A percentile compares a stretch with the other conserved stretches of the same genome.
phyloP scores from a whole-genome alignment of 2,329 filamentous ascomycete genomes.

The Lachnellula subtilissima region DNA sequence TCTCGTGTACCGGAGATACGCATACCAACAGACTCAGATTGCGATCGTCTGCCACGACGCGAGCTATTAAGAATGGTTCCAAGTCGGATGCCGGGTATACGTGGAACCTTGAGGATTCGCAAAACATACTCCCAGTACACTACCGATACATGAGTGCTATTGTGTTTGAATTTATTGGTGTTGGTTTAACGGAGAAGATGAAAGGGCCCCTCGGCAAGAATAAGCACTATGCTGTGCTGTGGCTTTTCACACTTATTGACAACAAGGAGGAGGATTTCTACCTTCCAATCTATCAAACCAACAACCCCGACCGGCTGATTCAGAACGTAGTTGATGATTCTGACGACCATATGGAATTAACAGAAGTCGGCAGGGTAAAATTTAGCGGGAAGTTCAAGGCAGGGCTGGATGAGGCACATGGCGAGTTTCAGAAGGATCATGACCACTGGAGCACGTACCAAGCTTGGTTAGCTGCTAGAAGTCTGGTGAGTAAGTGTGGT shows the following conservation, averaged over 20 bases:
- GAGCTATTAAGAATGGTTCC: conserved; percentile 8
- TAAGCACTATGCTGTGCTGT: conserved; percentile 16
- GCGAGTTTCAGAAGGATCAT: conserved; percentile 7
- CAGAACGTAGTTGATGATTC: conserved; percentile 13
- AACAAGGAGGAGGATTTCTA: conserved; percentile 11
- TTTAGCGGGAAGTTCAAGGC: conserved; percentile 14
- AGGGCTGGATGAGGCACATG: conserved; percentile 15
- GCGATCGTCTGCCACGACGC: conserved; percentile 9
- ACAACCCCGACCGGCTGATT: conserved; percentile 12
- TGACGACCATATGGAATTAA: conserved; percentile 13
- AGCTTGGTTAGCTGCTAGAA: conserved; percentile 13
- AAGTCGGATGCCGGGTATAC: conserved; percentile 4
- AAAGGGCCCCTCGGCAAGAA: conserved; percentile 10
- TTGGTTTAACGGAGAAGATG: conserved; percentile 5
- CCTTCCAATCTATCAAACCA: conserved; percentile 16
- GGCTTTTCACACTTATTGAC: conserved; percentile 14
- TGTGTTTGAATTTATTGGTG: conserved; percentile 12
- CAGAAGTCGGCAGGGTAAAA: conserved; percentile 11
- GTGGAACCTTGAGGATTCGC: conserved; percentile 6
- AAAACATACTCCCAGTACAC: conserved; percentile 12
- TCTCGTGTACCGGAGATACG: conserved; percentile 10
- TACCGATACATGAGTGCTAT: conserved; percentile 13
- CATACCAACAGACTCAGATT: conserved; percentile 11
- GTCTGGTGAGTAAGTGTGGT: conserved; percentile 14
- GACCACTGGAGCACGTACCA: conserved; percentile 16